phyloP scores from a whole-genome alignment of 2,329 filamentous ascomycete genomes.

The Pezicula neosporulosa region DNA sequence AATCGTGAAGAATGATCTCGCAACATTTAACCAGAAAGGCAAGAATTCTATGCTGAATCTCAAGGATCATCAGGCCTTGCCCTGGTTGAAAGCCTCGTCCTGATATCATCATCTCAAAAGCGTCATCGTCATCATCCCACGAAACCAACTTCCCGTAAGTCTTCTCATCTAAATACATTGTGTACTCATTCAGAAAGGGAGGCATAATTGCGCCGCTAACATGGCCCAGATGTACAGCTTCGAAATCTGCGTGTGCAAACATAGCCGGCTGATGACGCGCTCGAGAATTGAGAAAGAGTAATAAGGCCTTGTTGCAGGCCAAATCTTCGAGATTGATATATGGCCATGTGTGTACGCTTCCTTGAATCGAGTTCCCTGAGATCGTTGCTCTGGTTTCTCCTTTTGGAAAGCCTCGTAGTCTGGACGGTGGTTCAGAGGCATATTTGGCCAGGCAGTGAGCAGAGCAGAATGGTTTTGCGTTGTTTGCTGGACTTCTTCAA shows the following conservation, averaged over 20 bases:
- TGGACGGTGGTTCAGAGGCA: slow-evolving; percentile 46
- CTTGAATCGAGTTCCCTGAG: slow-evolving; percentile 16
- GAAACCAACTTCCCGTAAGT: slow-evolving; percentile 34
- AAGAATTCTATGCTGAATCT: slow-evolving; percentile 45
- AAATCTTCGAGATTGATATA: slow-evolving; percentile 57
- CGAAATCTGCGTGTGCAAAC: slow-evolving; percentile 45
- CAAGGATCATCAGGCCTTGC: slow-evolving; percentile 45
- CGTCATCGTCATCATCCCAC: slow-evolving; percentile 33
- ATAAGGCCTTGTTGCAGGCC: slow-evolving; percentile 35
- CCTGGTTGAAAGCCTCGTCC: slow-evolving; percentile 37
- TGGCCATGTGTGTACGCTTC: slow-evolving; percentile 46
- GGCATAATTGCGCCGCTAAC: slow-evolving; percentile 17
- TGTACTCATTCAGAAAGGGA: slow-evolving; percentile 27
- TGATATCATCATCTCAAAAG: slow-evolving; percentile 32
- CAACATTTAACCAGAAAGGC: slow-evolving; percentile 47
- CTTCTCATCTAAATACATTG: slow-evolving; percentile 30
- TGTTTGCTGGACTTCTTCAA: slow-evolving; percentile 46
- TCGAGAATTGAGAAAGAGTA: slow-evolving; percentile 49
- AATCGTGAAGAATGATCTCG: slow-evolving; percentile 47
- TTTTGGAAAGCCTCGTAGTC: slow-evolving; percentile 37
- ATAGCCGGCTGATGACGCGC: slow-evolving; percentile 40
- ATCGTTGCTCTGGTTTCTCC: slow-evolving; percentile 12
- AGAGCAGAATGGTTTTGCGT: slow-evolving; percentile 43
- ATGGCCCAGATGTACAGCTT: slow-evolving; percentile 29
- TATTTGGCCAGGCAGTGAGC: slow-evolving; percentile 44